phyloP scores from a whole-genome alignment of 352 stramenopile species.

The Elongisporangium senticosum region DNA sequence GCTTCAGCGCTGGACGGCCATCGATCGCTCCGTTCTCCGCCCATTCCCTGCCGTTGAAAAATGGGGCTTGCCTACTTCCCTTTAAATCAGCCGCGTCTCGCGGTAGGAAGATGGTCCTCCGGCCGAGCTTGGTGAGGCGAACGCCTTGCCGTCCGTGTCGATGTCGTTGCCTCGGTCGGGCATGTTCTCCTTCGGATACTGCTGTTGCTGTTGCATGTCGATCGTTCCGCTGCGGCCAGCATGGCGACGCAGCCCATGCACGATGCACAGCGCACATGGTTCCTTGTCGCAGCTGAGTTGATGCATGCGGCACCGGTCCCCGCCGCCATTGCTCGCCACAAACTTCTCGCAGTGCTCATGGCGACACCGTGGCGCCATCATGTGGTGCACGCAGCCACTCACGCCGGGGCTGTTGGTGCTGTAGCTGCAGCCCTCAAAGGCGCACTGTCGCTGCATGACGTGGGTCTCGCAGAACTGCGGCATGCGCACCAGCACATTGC shows the following conservation, averaged over 20 bases:
- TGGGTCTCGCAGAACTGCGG: constrained; percentile 60
- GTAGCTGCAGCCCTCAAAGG: constrained; percentile 50
- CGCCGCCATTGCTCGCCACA: constrained; percentile 16
- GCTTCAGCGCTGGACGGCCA: not conserved
- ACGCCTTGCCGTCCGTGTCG: constrained; percentile 6
- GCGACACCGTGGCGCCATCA: constrained; percentile 33
- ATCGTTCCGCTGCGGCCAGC: not conserved
- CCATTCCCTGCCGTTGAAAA: not conserved
- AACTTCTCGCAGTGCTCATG: constrained; percentile 68
- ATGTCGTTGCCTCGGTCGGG: constrained; percentile 1
- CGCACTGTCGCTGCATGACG: constrained; percentile 41
- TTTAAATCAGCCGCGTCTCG: constrained; percentile 14
- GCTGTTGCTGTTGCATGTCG: constrained; percentile 12
- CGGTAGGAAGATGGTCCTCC: constrained; percentile 6
- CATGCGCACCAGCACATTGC: constrained; percentile 47
- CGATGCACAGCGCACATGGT: constrained; percentile 45
- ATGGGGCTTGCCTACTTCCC: not conserved
- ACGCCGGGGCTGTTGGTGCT: constrained; percentile 14
- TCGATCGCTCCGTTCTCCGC: not conserved
- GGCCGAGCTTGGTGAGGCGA: constrained; percentile 1
- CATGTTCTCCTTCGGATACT: not conserved
- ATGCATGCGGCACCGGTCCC: constrained; percentile 37
- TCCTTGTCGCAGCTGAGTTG: constrained; percentile 41
- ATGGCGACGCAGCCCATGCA: constrained; percentile 12
- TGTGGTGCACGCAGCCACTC: constrained; percentile 45